Conservation (phyloP, 2,329 filamentous ascomycete species). For the Mycosphaerella arachidis region DNA sequence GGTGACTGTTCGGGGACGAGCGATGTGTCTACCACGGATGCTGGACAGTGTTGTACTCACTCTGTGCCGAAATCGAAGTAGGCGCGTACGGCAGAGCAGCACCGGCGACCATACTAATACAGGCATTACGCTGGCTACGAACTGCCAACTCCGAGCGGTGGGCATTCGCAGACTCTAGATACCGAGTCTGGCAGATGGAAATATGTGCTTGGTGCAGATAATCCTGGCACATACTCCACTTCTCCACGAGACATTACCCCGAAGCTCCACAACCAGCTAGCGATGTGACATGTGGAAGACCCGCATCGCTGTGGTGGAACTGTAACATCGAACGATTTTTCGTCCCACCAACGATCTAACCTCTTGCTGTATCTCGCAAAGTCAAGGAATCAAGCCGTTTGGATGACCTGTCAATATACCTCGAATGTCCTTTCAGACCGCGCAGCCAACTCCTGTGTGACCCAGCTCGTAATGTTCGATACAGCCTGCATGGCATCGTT, state of each 20-base stretch:
- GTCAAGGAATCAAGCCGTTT: neutral
- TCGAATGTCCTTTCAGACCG: constrained; percentile 6
- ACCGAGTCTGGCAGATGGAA: neutral
- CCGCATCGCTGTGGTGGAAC: neutral
- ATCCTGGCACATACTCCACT: neutral
- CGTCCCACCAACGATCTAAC: neutral
- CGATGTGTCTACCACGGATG: too few relatives aligned
- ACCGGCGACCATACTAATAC: neutral
- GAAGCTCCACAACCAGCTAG: neutral
- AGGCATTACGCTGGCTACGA: neutral
- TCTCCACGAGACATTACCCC: neutral
- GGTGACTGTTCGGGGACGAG: too few relatives aligned
- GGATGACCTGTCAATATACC: neutral
- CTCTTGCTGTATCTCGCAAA: neutral
- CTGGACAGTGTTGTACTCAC: neutral
- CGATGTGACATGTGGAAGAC: neutral
- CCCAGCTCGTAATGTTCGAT: constrained; percentile 17
- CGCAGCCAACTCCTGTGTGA: constrained; percentile 10
- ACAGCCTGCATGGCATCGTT: constrained; percentile 19
- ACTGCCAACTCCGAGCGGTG: neutral
- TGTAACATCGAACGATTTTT: neutral
- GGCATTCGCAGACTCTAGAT: neutral
- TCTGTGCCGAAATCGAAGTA: neutral
- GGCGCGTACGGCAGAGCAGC: neutral
- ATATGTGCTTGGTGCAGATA: neutral